These are phyloP conservation scores for Yamadazyma diddensiae DNA, from an alignment of 1,139 yeast genomes.

Conservation along the genomic window DNA sequence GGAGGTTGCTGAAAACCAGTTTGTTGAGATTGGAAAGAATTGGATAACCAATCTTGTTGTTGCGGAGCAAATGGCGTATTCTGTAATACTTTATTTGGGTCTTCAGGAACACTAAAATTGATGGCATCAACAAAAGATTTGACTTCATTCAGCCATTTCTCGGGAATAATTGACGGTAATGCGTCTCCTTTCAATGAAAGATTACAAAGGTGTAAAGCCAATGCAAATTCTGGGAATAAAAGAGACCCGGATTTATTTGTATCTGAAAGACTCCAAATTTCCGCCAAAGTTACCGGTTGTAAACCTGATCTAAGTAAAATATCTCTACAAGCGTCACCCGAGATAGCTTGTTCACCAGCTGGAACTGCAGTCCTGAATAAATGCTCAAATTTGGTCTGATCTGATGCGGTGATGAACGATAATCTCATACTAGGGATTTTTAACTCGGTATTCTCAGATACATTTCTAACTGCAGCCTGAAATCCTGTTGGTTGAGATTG, in stretches of 20 bases:
- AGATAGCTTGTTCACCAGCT: conserved; percentile 71
- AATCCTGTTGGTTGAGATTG: conserved; percentile 28
- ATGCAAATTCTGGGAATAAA: conserved; percentile 90
- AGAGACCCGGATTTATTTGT: conserved; percentile 82
- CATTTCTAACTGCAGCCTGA: conserved; percentile 20
- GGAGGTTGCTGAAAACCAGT: conserved; percentile 32
- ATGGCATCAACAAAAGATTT: conserved; percentile 85
- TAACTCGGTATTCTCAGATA: conserved; percentile 30
- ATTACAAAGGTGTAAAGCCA: conserved; percentile 87
- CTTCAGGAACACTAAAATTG: conserved; percentile 73
- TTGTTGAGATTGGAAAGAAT: conserved; percentile 20
- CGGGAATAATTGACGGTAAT: conserved; percentile 71
- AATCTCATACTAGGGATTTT: conserved; percentile 69
- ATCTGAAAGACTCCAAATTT: conserved; percentile 88
- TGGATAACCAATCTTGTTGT: conserved; percentile 27
- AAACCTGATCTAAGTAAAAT: conserved; percentile 80
- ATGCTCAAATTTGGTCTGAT: conserved; percentile 81
- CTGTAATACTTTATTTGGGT: conserved; percentile 39
- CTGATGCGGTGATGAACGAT: conserved; percentile 80
- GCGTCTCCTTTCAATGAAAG: conserved; percentile 73
- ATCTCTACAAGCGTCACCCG: conserved; percentile 75
- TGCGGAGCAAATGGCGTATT: conserved; percentile 46
- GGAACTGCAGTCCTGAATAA: conserved; percentile 76
- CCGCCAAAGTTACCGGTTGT: conserved; percentile 72
- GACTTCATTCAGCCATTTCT: conserved; percentile 77